These are phyloP conservation scores for Termitomyces sp. DNA, from an alignment of 768 basidiomycete species.

Conservation along the genomic window DNA sequence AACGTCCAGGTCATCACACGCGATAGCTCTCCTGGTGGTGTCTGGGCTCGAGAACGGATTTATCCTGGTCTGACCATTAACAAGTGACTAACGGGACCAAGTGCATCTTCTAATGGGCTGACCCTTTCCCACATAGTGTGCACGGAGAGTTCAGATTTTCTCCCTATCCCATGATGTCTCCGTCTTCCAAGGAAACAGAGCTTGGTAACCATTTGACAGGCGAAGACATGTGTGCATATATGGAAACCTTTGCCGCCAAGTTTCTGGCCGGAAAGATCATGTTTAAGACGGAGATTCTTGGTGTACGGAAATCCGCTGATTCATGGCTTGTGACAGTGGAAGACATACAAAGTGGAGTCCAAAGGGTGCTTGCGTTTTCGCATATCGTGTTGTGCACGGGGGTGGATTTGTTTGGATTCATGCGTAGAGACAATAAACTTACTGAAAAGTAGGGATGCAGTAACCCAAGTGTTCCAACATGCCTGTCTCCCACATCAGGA, in stretches of 20 bases:
- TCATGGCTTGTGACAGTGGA: conserved; percentile 41
- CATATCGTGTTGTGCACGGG: conserved; percentile 60
- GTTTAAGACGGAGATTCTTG: conserved; percentile 42
- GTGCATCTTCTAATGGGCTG: too few relatives aligned
- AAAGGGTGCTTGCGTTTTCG: conserved; percentile 32
- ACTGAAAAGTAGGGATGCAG: conserved; percentile 45
- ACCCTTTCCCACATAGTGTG: too few relatives aligned
- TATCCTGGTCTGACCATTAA: conserved; percentile 55
- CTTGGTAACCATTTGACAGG: conserved; percentile 46
- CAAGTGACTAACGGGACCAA: too few relatives aligned
- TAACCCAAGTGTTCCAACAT: conserved; percentile 36
- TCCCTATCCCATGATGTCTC: conserved; percentile 44
- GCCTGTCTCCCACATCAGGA: conserved; percentile 31
- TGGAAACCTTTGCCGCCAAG: conserved; percentile 43
- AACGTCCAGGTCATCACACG: conserved; percentile 50
- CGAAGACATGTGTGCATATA: conserved; percentile 47
- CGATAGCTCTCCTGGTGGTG: conserved; percentile 50
- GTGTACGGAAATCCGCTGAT: conserved; percentile 33
- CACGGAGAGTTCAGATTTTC: conserved; percentile 62
- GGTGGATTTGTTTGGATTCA: conserved; percentile 21
- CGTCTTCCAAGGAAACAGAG: conserved; percentile 24
- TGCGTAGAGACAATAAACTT: neutral
- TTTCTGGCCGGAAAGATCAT: conserved; percentile 35
- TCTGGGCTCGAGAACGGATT: conserved; percentile 50
- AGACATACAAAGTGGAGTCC: conserved; percentile 16